These are phyloP conservation scores for Dorcoceras hygrometricum DNA, from an alignment of 257 asterid species.

Conservation along the genomic window DNA sequence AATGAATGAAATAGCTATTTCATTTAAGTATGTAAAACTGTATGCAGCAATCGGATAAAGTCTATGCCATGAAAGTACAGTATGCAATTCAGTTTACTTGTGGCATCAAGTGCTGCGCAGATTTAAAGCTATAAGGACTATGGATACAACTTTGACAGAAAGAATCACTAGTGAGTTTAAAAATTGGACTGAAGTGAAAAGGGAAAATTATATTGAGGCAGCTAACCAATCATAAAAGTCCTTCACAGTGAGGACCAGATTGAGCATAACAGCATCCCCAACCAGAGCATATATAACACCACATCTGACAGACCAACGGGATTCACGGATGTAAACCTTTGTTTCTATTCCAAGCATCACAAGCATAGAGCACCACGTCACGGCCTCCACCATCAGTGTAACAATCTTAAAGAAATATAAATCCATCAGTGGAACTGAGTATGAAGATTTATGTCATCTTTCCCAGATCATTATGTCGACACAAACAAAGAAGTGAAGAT, in stretches of 20 bases:
- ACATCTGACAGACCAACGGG: conserved; percentile 84
- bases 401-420: conserved; percentile 44
- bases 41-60: background rate
- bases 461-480: background rate
- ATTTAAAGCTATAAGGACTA: background rate
- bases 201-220: conserved; percentile 22
- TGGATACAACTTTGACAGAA: no score
- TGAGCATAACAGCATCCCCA: conserved; percentile 79
- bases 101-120: background rate
- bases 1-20: conserved; percentile 17
- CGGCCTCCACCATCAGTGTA: conserved; percentile 64
- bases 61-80: background rate
- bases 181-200: background rate
- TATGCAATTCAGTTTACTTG: conserved; percentile 3
- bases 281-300: conserved; percentile 77
- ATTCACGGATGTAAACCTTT: conserved; percentile 63
- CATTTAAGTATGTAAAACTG: conserved; percentile 2
- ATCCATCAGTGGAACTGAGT: background rate
- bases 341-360: conserved; percentile 74
- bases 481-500: background rate
- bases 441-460: background rate
- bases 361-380: conserved; percentile 81
- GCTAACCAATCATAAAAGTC: conserved; percentile 67
- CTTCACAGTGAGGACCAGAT: conserved; percentile 54
- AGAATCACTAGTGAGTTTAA: background rate